Percentiles rank a stretch among this genome's conserved stretches.
These are phyloP conservation scores for Diaporthe longicolla DNA, from an alignment of 2,329 filamentous ascomycete species.

Conservation along the genomic window DNA sequence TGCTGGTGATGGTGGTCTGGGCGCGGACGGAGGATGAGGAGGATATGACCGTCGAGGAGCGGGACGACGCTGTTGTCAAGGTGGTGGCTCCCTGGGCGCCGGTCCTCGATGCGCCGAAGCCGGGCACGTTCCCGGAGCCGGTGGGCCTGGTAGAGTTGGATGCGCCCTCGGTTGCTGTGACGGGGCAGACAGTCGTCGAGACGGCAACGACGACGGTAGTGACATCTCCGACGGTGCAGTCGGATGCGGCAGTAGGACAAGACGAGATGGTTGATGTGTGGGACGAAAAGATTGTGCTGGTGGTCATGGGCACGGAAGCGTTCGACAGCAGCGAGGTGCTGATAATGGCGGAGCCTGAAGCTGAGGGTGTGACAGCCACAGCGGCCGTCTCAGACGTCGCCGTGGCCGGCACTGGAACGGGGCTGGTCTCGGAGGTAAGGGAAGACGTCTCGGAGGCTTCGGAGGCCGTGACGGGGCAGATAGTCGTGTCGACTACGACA, in stretches of 20 bases:
- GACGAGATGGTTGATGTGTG: constrained; percentile 37
- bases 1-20: constrained; percentile 33
- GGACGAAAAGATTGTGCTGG: constrained; percentile 39
- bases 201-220: constrained; percentile 34
- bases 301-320: constrained; percentile 29
- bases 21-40: constrained; percentile 12
- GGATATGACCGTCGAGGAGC: background rate
- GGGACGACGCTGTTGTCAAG: background rate
- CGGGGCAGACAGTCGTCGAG: constrained; percentile 39
- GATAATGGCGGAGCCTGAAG: constrained; percentile 5
- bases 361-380: background rate
- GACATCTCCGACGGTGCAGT: constrained; percentile 35
- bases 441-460: constrained; percentile 34
- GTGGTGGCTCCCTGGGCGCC: constrained; percentile 16
- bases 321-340: constrained; percentile 15
- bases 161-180: constrained; percentile 27
- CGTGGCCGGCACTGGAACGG: constrained; percentile 33
- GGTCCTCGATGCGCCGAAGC: constrained; percentile 1
- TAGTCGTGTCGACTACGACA: constrained; percentile 36
- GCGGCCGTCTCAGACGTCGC: constrained; percentile 33
- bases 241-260: constrained; percentile 23
- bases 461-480: constrained; percentile 41
- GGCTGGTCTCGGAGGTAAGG: constrained; percentile 6
- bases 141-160: constrained; percentile 15
- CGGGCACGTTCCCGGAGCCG: background rate